A percentile compares a stretch with the other conserved stretches of the same genome.
These are phyloP conservation scores for Komagataella pseudopastoris DNA, from an alignment of 805 yeast genomes.

Conservation along the genomic window DNA sequence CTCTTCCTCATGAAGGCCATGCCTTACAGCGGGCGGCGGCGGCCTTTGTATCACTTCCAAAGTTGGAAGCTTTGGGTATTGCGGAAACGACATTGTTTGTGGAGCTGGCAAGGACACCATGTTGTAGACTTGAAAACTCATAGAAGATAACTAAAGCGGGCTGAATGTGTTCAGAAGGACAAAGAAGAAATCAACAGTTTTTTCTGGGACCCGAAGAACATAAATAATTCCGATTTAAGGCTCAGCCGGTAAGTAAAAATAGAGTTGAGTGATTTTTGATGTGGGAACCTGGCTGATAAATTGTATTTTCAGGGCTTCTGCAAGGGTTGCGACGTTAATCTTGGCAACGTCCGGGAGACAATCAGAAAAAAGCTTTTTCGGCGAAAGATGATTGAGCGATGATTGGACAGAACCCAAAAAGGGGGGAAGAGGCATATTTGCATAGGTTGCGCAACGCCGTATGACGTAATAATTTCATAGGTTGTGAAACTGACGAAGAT, in stretches of 20 bases:
- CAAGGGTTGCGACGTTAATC: not conserved
- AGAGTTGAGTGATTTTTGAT: not conserved
- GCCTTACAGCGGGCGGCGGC: not conserved
- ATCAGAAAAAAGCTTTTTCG: not conserved
- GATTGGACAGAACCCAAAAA: not conserved
- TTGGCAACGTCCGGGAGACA: not conserved
- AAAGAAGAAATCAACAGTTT: not conserved
- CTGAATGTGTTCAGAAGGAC: not conserved
- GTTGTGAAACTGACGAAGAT: not conserved
- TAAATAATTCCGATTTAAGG: not conserved
- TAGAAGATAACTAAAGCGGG: not conserved
- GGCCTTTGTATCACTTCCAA: not conserved
- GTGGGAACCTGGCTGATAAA: not conserved
- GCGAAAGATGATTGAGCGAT: not conserved
- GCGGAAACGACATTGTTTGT: not conserved
- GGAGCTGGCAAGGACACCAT: not conserved
- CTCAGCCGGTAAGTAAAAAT: not conserved
- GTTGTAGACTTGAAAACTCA: not conserved
- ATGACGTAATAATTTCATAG: not conserved
- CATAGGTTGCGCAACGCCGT: not conserved
- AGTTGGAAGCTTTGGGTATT: not conserved
- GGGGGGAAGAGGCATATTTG: not conserved
- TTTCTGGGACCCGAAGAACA: not conserved
- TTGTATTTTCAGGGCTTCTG: not conserved
- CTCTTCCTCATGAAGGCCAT: not conserved